Conservation (phyloP, 2,329 filamentous ascomycete genomes). For the Alternaria triticimaculans region DNA sequence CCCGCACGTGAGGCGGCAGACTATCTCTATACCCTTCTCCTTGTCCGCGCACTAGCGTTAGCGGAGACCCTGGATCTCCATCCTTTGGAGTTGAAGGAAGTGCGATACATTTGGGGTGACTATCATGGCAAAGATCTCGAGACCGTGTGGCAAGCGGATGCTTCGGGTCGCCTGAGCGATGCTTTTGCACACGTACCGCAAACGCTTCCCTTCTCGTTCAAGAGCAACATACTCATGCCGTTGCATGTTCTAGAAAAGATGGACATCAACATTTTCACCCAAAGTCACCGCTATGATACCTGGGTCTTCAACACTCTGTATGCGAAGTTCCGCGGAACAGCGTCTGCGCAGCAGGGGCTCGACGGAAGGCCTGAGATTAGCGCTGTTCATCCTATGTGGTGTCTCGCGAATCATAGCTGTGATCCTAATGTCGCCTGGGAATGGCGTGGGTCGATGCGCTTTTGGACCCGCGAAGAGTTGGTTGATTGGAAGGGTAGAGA, state of each 20-base stretch:
- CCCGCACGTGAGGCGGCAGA: constrained; percentile 65
- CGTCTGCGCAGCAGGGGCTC: constrained; percentile 74
- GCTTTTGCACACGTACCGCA: constrained; percentile 48
- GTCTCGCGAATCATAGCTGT: constrained; percentile 94
- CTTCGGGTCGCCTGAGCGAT: constrained; percentile 17
- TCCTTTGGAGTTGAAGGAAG: constrained; percentile 65
- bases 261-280: constrained; percentile 76
- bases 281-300: constrained; percentile 65
- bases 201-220: constrained; percentile 80
- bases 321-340: constrained; percentile 88
- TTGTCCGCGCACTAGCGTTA: constrained; percentile 66
- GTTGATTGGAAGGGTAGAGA: constrained; percentile 57
- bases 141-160: constrained; percentile 24
- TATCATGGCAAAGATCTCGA: constrained; percentile 52
- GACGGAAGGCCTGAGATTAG: constrained; percentile 89
- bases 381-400: constrained; percentile 95
- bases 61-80: constrained; percentile 65
- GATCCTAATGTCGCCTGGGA: constrained; percentile 95
- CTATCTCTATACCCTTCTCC: constrained; percentile 65
- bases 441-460: constrained; percentile 80
- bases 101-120: constrained; percentile 72
- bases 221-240: constrained; percentile 75
- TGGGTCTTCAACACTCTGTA: constrained; percentile 93
- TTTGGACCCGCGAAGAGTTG: constrained; percentile 67
- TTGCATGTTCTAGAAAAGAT: constrained; percentile 83